Evolutionary conservation across 305 asterid species (phyloP).

Genomic region (Withania somnifera): DNA sequence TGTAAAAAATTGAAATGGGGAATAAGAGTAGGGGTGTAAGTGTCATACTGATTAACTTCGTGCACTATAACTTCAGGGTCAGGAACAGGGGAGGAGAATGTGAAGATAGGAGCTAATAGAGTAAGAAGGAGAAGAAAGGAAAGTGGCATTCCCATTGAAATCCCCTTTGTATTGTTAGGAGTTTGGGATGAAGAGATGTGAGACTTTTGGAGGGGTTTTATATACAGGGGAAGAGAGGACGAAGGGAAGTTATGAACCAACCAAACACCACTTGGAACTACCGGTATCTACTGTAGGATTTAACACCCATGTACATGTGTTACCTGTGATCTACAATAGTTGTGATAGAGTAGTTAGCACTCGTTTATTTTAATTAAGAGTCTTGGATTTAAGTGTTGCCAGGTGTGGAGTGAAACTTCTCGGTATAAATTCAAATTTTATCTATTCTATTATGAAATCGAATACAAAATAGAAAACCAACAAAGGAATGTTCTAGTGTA

Average conservation of each 20-base stretch:
- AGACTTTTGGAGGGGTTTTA: neutral
- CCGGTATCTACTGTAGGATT: neutral
- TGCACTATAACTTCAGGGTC: slow-evolving; percentile 62
- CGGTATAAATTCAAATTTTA: neutral
- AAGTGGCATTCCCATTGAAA: slow-evolving; percentile 25
- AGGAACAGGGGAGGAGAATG: slow-evolving; percentile 37
- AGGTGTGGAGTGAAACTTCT: neutral
- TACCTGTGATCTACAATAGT: neutral
- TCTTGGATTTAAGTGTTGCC: neutral
- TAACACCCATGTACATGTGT: neutral
- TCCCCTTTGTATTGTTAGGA: neutral
- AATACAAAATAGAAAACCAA: neutral
- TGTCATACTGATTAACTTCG: slow-evolving; percentile 58
- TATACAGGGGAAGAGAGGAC: neutral
- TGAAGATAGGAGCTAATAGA: slow-evolving; percentile 17
- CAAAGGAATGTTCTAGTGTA: too few relatives aligned
- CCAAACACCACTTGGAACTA: neutral
- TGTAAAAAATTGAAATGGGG: neutral
- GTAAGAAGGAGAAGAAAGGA: slow-evolving; percentile 27
- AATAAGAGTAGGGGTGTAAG: neutral
- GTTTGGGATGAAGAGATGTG: neutral
- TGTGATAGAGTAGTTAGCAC: neutral
- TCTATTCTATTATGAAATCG: neutral
- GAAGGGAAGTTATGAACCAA: neutral
- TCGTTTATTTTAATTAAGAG: neutral